Base-by-base conservation (phyloP, 1,139 yeast species). In the Yamadazyma kanchanaburiensis region DNA sequence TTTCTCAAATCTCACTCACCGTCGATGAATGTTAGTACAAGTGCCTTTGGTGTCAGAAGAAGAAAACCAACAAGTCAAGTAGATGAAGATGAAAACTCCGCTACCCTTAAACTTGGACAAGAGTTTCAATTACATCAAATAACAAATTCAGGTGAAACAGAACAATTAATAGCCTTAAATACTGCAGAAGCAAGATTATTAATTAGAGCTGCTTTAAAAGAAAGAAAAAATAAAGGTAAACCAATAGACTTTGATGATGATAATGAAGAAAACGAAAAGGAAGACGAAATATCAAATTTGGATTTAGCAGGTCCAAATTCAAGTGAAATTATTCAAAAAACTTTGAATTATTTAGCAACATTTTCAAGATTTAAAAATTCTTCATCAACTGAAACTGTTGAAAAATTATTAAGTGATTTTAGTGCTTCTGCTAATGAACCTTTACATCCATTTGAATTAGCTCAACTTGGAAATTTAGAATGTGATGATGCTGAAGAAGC, bases 401-500 rank as follows among this genome's bases (percentile, higher is more conserved):
- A 89, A 51, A 84, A 84, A 48, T 64, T 89, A 43, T 66, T 89
- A 48, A 84, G 80, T 38, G 74, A 68, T 48, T 76, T 87, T 34
- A 77, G 85, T 30, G 77, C 74, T 31, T 78, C 74, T 51, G 65
- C 70, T 3, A 41, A 59, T 5, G 71, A 69, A 30, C 80, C 80
- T 21, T 64, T 91, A 48, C 98, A 91, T 62, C 97, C 98, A 2
- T 94, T 91, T 56, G 99, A 91, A 60, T 70, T 87, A 33, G 96
- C 98, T 0, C 98, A 91, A 59, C 68, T 91, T 39, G 96, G 97
- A 0, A 86, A 95, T 3, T 68, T 91, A 42, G 87, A 94, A 24
- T 89, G 96, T 59, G 98, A 91, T 53, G 97, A 91, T 45, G 89
- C 95, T 5, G 98, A 91, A 51, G 99, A 91, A 64, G 97, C 97